Conservation (phyloP, 805 yeast genomes). For the Candida namnaoensis region DNA sequence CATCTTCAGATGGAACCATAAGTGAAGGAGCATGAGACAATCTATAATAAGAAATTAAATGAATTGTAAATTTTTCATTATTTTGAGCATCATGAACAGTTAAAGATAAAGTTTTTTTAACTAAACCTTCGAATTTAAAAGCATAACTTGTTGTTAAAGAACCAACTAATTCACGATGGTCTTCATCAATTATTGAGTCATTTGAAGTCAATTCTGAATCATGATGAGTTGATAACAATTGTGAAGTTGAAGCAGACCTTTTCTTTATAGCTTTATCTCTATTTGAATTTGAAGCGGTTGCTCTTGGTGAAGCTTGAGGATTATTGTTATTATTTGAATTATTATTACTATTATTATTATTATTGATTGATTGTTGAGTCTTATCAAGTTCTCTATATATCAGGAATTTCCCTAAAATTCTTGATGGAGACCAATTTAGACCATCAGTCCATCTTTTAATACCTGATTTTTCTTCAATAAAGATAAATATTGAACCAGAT, state of each 20-base stretch:
- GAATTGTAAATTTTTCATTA: slow-evolving; percentile 37
- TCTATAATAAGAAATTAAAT: slow-evolving; percentile 71
- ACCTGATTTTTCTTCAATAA: slow-evolving; percentile 73
- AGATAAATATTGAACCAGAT: slow-evolving; percentile 79
- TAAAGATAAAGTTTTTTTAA: slow-evolving; percentile 71
- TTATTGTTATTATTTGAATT: background rate
- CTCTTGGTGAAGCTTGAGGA: too few species aligned
- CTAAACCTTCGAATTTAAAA: slow-evolving; percentile 63
- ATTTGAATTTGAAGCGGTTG: slow-evolving; percentile 3
- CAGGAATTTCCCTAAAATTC: slow-evolving; percentile 78
- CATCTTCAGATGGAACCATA: slow-evolving; percentile 46
- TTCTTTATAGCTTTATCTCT: too few species aligned
- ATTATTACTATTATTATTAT: background rate
- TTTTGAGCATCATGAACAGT: slow-evolving; percentile 12
- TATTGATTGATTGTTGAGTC: slow-evolving; percentile 1
- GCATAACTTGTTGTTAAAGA: slow-evolving; percentile 52
- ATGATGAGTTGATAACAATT: too few species aligned
- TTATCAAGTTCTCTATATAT: slow-evolving; percentile 65
- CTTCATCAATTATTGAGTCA: background rate
- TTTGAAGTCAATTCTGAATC: background rate
- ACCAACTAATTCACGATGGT: slow-evolving; percentile 42
- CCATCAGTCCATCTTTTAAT: slow-evolving; percentile 97
- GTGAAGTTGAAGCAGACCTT: too few species aligned
- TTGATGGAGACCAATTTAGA: slow-evolving; percentile 86
- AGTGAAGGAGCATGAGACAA: slow-evolving; percentile 68